A percentile compares a stretch with the other conserved stretches of the same genome.
Evolutionary conservation across 2,329 filamentous ascomycete species (phyloP).

Genomic region (Fusarium sororula): DNA sequence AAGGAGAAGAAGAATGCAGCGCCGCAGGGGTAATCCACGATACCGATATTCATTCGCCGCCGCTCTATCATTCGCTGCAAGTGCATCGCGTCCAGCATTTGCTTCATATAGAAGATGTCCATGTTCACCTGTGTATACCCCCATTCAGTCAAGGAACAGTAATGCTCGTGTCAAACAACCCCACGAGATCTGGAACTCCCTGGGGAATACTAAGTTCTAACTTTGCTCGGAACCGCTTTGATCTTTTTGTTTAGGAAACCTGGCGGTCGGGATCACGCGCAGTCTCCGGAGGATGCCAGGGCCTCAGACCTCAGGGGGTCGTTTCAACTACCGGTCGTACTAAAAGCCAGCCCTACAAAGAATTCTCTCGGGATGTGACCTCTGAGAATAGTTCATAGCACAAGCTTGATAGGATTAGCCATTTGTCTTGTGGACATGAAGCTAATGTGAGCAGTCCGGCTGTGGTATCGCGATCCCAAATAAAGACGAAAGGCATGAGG

Average conservation of each 20-base stretch:
- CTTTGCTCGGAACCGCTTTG: not conserved
- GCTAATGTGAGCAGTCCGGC: not conserved
- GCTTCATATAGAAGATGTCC: too few species aligned
- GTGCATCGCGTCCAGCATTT: too few species aligned
- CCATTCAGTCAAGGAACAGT: too few species aligned
- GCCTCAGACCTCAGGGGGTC: too few species aligned
- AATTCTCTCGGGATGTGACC: not conserved
- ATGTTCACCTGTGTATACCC: too few species aligned
- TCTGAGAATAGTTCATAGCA: rapidly evolving
- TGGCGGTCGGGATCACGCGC: not conserved
- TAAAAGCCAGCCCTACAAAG: too few species aligned
- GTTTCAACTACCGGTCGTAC: not conserved
- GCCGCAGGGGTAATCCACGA: too few species aligned
- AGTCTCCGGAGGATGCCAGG: not conserved
- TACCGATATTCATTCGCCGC: too few species aligned
- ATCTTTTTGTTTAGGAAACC: not conserved
- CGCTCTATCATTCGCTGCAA: too few species aligned
- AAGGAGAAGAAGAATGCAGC: too few species aligned
- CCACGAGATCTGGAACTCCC: not conserved
- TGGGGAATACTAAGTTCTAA: rapidly evolving
- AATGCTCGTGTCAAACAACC: not conserved
- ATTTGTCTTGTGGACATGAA: not conserved
- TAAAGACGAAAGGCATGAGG: not conserved
- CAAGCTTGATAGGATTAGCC: rapidly evolving
- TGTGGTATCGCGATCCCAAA: rapidly evolving